Evolutionary conservation across 768 basidiomycete genomes (phyloP), one percentile per base, ranked within the genome.

Genomic region (Candolleomyces eurysporus): DNA sequence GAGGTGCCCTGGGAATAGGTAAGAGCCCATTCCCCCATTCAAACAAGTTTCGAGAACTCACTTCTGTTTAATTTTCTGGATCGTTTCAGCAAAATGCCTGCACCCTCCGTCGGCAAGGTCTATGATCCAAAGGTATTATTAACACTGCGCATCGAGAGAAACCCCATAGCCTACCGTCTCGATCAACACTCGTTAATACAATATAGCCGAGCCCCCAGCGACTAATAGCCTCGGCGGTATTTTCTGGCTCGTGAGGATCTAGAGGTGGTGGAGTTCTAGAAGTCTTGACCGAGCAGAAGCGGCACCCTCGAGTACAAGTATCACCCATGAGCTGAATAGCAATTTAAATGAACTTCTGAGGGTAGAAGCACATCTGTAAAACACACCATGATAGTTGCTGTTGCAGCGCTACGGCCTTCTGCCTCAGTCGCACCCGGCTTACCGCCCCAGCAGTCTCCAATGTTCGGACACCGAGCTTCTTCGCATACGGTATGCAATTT

Each of bases 361-460:
- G 49, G 45, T 19, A 36, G 51, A 56, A 31, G 39, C 19, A 48
- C 45, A 51, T 51, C 32, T 52, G 51, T 32, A 39, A 46, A 42
- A 58, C 82, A 61, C 64, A 93, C 96, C 97, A 99, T 98, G 72
- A 99, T 99, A 3, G 97, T 99, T 11, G 97, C 97, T 7, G 97
- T 99, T 22, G 97, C 97, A 53, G 85, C 84, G 61, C 86, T 87
- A 65, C 89, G 87, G 32, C 86, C 89, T 59, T 91, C 90, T 61
- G 83, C 84, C 57, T 88, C 86, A 7, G 83, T 85, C 46, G 73
- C 79, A 52, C 80, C 84, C 36, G 84, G 79, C 68, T 87, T 88
- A 9, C 95, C 95, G 46, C 97, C 94, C 97, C 97, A 99, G 69
- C 97, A 99, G 69, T 98, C 96, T n/a, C 96, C 97, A 59, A 99